These are phyloP conservation scores for Aphanomyces invadans DNA, from an alignment of 352 stramenopile genomes.

Conservation along the genomic window DNA sequence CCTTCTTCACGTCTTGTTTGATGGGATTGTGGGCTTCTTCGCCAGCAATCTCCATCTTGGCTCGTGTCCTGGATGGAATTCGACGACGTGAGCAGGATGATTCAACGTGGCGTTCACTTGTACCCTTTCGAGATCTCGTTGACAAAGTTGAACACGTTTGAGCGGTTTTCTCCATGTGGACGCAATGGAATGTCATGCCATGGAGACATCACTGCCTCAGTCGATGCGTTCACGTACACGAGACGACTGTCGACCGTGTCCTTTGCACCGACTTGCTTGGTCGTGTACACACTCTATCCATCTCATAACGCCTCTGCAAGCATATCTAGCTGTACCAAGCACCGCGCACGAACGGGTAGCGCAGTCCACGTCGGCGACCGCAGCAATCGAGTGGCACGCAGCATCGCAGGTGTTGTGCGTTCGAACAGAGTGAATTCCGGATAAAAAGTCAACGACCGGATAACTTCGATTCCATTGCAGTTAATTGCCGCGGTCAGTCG, in stretches of 20 bases:
- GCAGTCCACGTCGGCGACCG: not conserved
- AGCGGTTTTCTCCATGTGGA: constrained; percentile 21
- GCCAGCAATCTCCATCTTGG: constrained; percentile 93
- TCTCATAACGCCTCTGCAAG: not conserved
- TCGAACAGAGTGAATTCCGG: not conserved
- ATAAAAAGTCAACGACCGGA: not conserved
- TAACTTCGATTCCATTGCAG: not conserved
- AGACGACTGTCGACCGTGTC: constrained; percentile 3
- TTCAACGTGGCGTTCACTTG: no score
- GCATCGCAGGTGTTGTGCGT: not conserved
- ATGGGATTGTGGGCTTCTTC: constrained; percentile 91
- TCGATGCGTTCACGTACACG: not conserved
- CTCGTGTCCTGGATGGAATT: constrained; percentile 35
- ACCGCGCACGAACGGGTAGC: not conserved
- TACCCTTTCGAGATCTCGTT: constrained; percentile 89
- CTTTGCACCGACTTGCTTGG: not conserved
- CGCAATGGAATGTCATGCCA: constrained; percentile 24
- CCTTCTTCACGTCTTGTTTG: constrained; percentile 98
- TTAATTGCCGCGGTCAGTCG: not conserved
- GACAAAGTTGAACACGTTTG: constrained; percentile 87
- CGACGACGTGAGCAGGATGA: not conserved
- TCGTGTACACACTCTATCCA: constrained; percentile 7
- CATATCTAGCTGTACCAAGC: not conserved
- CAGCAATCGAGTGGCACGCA: not conserved
- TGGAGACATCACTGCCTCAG: not conserved